Base-by-base conservation (phyloP, 768 basidiomycete species). In the Agaricus sinodeliciosus region DNA sequence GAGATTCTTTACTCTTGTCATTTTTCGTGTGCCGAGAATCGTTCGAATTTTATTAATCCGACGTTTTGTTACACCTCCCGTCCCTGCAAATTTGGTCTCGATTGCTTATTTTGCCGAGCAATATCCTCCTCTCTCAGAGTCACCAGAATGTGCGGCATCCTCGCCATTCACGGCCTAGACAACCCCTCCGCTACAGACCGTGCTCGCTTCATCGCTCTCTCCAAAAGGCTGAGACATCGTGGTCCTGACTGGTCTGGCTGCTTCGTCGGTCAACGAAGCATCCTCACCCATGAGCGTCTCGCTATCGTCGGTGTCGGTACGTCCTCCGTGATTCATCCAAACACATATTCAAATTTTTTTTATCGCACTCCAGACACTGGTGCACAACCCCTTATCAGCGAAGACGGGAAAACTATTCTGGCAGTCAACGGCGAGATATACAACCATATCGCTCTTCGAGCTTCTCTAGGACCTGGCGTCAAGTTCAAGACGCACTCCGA, bases 161-260 rank as follows among this genome's bases (percentile, higher is more conserved):
- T 94, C 58, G 90, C 88, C 53, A 83, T 83, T 25, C 91, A 94
- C 63, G 87, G 87, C 59, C 68, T 93, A 54, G 76, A 86, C 57
- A 86, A 84, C 51, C 85, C 93, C 34, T 47, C 45, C 16, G 63
- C 77, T 35, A 68, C 70, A 19, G 85, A 86, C 60, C 78, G 94
- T 57, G 74, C 85, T 42, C 81, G 75, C 51, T 87, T 84, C 62
- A 84, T 97, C 53, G 85, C 90, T 3, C 78, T 90, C 61, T 93
- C 93, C 9, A 96, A 93, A 71, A 84, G 82, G 57, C 84, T 91
- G 55, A 81, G 95, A 48, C 94, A 96, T 65, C 85, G 94, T 57
- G 96, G 96, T 12, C 96, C 96, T 9, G 96, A 99, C 70, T 99
- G 96, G 96, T 94, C 92, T 12, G 96, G 96, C 26, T 95, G 91